phyloP scores from a whole-genome alignment of 306 rosid genomes.

The Lablab purpureus region DNA sequence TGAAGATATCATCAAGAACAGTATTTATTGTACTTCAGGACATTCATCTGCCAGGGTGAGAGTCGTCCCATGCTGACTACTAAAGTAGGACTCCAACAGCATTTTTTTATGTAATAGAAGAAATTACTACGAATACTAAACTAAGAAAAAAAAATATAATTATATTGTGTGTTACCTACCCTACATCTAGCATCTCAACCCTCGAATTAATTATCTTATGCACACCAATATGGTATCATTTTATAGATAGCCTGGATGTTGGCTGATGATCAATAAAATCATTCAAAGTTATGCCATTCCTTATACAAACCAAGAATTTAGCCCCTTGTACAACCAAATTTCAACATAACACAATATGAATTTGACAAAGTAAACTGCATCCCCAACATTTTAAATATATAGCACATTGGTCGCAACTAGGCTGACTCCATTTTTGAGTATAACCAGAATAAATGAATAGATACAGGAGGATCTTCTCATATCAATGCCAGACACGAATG shows the following conservation, averaged over 20 bases:
- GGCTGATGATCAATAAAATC: background rate
- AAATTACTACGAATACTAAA: background rate
- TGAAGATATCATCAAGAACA: constrained; percentile 38
- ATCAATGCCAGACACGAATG: constrained; percentile 25
- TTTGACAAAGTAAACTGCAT: background rate
- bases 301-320: constrained; percentile 24
- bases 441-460: constrained; percentile 2
- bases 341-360: constrained; percentile 1
- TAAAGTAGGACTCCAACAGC: constrained; percentile 13
- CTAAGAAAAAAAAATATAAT: constrained; percentile 4
- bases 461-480: constrained; percentile 18
- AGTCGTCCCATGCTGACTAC: constrained; percentile 13
- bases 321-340: background rate
- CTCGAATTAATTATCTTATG: background rate
- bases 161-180: background rate
- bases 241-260: constrained; percentile 10
- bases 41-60: constrained; percentile 29
- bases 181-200: constrained; percentile 11
- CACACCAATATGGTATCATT: constrained; percentile 26
- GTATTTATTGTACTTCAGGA: constrained; percentile 20
- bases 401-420: background rate
- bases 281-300: background rate
- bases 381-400: constrained; percentile 11
- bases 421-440: background rate
- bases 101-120: constrained; percentile 10